Evolutionary conservation across 2,329 filamentous ascomycete genomes (phyloP).

Genomic region (Pseudogymnoascus sp.): DNA sequence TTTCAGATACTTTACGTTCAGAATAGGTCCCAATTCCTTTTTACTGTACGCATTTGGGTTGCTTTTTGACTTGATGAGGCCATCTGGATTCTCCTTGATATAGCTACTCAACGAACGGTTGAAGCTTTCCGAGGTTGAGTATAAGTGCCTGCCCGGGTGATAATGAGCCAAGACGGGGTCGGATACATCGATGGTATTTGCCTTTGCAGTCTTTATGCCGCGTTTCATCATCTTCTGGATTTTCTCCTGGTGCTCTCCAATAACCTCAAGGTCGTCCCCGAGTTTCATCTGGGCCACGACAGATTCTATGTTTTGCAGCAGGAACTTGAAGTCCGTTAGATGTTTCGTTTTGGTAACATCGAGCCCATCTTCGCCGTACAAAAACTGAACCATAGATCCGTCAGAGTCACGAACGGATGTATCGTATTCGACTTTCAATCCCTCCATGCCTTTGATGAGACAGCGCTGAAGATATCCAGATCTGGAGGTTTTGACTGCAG

Average conservation of each 20-base stretch:
- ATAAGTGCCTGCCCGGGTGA: slow-evolving; percentile 68
- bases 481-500: slow-evolving; percentile 93
- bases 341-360: slow-evolving; percentile 94
- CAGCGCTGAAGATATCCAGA: slow-evolving; percentile 95
- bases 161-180: slow-evolving; percentile 70
- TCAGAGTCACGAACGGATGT: slow-evolving; percentile 90
- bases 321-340: slow-evolving; percentile 80
- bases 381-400: slow-evolving; percentile 84
- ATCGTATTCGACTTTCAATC: slow-evolving; percentile 84
- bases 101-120: slow-evolving; percentile 66
- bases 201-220: slow-evolving; percentile 62
- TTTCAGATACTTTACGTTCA: slow-evolving; percentile 86
- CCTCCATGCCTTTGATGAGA: slow-evolving; percentile 98
- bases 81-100: slow-evolving; percentile 64
- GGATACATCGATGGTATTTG: slow-evolving; percentile 40
- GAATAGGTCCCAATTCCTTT: slow-evolving; percentile 56
- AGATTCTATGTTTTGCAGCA: slow-evolving; percentile 76
- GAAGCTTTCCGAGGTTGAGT: slow-evolving; percentile 85
- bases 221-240: slow-evolving; percentile 67
- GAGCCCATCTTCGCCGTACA: slow-evolving; percentile 93
- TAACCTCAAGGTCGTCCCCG: slow-evolving; percentile 48
- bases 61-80: slow-evolving; percentile 44
- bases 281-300: slow-evolving; percentile 70
- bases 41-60: slow-evolving; percentile 29
- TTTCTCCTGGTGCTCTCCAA: slow-evolving; percentile 55